Conservation (phyloP, 108 stramenopile species). For the Skeletonema menzelii region DNA sequence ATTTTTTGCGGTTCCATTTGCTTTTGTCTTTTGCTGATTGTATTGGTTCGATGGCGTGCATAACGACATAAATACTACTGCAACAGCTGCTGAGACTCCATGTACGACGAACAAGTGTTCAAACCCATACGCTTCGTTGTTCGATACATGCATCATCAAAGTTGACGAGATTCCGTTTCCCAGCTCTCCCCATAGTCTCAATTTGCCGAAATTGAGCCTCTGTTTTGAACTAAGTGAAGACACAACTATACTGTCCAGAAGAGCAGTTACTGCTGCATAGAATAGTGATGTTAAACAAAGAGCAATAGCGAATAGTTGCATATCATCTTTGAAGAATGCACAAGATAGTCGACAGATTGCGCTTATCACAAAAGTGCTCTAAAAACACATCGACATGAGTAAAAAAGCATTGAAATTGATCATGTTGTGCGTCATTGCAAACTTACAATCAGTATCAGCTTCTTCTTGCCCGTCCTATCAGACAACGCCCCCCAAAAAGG, state of each 20-base stretch:
- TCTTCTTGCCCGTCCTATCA: constrained; percentile 31
- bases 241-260: constrained; percentile 93
- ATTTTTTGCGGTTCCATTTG: not conserved
- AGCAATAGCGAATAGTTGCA: constrained; percentile 9
- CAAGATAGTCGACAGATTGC: constrained; percentile 18
- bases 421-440: not conserved
- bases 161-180: constrained; percentile 85
- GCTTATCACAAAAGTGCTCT: constrained; percentile 23
- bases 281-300: constrained; percentile 36
- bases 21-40: not conserved
- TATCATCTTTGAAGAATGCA: constrained; percentile 9
- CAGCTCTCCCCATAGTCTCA: constrained; percentile 92
- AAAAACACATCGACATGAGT: not conserved
- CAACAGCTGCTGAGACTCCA: constrained; percentile 21
- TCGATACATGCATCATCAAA: not conserved
- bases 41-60: constrained; percentile 14
- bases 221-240: constrained; percentile 51
- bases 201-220: constrained; percentile 76
- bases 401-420: too few relatives aligned
- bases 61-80: constrained; percentile 10
- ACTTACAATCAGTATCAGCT: constrained; percentile 32
- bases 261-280: constrained; percentile 44
- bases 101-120: constrained; percentile 33
- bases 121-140: not conserved
- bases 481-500: constrained; percentile 36